A percentile compares a stretch with the other conserved stretches of the same genome.
phyloP scores from a whole-genome alignment of 2,329 filamentous ascomycete species.

The Tolypocladium inflatum region DNA sequence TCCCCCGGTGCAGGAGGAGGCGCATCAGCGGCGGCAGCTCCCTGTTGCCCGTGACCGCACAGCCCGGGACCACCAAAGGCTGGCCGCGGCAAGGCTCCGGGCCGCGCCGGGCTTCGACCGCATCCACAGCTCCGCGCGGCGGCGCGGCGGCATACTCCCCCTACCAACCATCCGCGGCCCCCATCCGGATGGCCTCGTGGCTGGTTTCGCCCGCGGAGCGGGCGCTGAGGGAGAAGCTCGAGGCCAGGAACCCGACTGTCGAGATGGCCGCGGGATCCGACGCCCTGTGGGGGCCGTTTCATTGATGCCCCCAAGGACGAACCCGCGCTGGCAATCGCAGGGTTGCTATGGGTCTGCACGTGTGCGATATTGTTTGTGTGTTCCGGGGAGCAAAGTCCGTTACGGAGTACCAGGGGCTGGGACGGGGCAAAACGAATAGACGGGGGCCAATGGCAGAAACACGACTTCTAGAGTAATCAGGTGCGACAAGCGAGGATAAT shows the following conservation, averaged over 20 bases:
- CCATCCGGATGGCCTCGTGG: not conserved
- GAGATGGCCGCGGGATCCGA: not conserved
- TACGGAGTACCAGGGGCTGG: no score
- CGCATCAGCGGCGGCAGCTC: not conserved
- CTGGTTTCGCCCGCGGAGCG: not conserved
- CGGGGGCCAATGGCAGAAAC: no score
- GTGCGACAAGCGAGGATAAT: no score
- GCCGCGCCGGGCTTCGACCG: not conserved
- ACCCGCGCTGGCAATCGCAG: no score
- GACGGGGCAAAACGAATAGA: no score
- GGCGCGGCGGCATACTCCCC: not conserved
- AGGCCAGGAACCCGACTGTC: not conserved
- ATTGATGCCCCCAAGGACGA: not conserved
- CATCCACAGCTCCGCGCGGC: not conserved
- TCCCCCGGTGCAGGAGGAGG: no score
- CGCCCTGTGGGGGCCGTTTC: not conserved
- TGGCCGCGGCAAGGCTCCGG: not conserved
- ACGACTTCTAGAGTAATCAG: no score
- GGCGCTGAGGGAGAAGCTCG: not conserved
- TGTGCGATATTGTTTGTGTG: no score
- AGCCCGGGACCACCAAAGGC: not conserved
- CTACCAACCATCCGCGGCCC: not conserved
- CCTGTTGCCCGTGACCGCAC: no score
- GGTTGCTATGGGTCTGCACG: no score
- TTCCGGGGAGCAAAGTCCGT: no score